A percentile compares a stretch with the other conserved stretches of the same genome.
Conservation (phyloP, 768 basidiomycete species). For the Podaxis pistillaris region DNA sequence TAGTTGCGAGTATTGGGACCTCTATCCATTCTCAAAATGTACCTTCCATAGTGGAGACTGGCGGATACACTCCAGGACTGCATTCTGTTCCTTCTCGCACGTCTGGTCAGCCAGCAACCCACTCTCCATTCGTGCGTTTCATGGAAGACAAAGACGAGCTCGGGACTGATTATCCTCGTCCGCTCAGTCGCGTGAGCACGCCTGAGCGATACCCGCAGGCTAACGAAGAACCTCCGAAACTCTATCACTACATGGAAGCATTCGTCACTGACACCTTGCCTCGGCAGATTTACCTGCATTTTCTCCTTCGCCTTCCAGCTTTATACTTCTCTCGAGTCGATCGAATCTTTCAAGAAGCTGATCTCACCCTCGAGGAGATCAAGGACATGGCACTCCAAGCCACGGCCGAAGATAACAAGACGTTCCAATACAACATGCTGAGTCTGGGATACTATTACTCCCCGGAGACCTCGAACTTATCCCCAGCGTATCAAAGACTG, state of each 20-base stretch:
- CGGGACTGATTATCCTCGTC: neutral
- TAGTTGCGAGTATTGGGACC: neutral
- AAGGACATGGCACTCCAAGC: constrained; percentile 38
- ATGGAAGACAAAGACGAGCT: neutral
- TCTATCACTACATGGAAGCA: neutral
- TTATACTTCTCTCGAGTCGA: constrained; percentile 68
- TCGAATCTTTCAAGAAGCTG: constrained; percentile 61
- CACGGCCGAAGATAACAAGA: constrained; percentile 14
- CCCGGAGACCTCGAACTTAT: constrained; percentile 14
- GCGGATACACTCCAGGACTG: neutral
- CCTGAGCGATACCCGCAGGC: neutral
- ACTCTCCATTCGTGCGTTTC: no score
- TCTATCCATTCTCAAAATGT: neutral
- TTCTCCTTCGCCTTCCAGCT: constrained; percentile 57
- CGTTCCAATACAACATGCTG: constrained; percentile 9
- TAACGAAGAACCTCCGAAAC: neutral
- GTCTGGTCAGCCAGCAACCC: neutral
- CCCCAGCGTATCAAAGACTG: constrained; percentile 19
- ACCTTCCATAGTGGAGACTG: neutral
- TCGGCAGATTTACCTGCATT: constrained; percentile 27
- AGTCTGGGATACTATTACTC: neutral
- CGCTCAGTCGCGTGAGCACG: neutral
- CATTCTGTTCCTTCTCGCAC: neutral
- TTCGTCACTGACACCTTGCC: constrained; percentile 21
- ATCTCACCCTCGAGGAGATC: constrained; percentile 57